Evolutionary conservation across 352 stramenopile genomes (phyloP), one percentile per base, ranked within the genome.

Genomic region (Globisporangium splendens): DNA sequence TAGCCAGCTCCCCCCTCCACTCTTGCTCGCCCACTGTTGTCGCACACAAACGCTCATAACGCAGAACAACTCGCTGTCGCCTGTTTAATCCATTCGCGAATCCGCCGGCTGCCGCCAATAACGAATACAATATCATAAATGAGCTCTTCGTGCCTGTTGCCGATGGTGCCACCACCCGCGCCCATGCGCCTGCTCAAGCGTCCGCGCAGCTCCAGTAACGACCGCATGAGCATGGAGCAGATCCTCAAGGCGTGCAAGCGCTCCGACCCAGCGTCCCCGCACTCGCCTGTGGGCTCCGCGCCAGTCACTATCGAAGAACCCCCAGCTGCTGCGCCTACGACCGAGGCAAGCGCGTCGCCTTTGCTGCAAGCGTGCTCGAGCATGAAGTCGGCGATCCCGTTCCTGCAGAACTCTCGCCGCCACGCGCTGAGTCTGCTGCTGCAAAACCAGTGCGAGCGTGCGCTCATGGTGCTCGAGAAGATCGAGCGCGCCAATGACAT

Each of bases 401-500:
- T 92, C 59, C 72, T 92, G 31, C 82, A 86, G 64, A 83, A 88
- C 58, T 89, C 82, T 50, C 79, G 82, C 28, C 76, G 77, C 54
- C 79, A 92, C 62, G 82, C 82, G 41, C 63, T 92, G 14, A 72
- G 71, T 38, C 69, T 92, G 59, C 75, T 84, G 38, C 56, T 83
- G 3, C 75, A 92, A 65, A 89, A 89, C 66, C 66, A 92, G 54
- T 92, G 79, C 74, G 75, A 89, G 49, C 82, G 82, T 49, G 82
- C 82, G 14, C 60, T 92, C 28, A 68, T 63, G 42, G 79, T 92
- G 53, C 70, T 92, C 14, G 82, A 92, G 62, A 92, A 92, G 69
- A 85, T 92, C 49, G 82, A 92, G 62, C 79, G 79, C 21, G 82
- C 82, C 41, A 90, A 86, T 63, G 79, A 90, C 52, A 89, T 89